phyloP scores from a whole-genome alignment of 768 basidiomycete species.

The Mycena belliarum region DNA sequence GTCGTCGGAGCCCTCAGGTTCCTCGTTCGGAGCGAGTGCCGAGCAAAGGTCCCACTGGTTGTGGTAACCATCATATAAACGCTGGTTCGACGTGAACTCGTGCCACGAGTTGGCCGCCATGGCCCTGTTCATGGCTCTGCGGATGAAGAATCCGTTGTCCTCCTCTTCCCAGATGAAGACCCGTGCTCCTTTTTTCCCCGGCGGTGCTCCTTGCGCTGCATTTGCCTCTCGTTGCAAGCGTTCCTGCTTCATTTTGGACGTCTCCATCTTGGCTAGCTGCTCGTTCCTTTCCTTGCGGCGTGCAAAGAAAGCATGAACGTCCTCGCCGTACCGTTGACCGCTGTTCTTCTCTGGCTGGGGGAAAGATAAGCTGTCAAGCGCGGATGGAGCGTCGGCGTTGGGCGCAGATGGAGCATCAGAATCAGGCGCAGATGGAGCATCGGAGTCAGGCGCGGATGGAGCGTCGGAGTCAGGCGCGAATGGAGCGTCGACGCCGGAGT shows the following conservation, averaged over 20 bases:
- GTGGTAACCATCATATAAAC: neutral
- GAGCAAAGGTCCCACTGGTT: conserved; percentile 4
- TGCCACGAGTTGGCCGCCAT: neutral
- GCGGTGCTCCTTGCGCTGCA: neutral
- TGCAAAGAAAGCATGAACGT: neutral
- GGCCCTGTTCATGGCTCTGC: neutral
- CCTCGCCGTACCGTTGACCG: neutral
- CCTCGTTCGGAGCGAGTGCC: neutral
- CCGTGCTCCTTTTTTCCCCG: neutral
- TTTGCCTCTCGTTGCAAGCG: neutral
- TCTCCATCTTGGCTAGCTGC: neutral
- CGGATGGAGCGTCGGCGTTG: too few species aligned
- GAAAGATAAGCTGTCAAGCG: neutral
- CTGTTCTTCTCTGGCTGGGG: conserved; percentile 3
- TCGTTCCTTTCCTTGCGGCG: neutral
- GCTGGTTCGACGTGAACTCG: conserved; percentile 1
- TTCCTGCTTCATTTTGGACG: neutral
- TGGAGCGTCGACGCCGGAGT: neutral
- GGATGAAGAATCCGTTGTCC: neutral
- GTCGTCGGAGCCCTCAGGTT: neutral
- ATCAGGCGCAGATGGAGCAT: too few species aligned
- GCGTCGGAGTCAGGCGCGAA: neutral
- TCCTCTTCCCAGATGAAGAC: conserved; percentile 9
- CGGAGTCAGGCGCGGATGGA: neutral
- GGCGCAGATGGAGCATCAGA: neutral